Conservation (phyloP, 2,329 filamentous ascomycete genomes). For the Aspergillus quadricinctus region DNA sequence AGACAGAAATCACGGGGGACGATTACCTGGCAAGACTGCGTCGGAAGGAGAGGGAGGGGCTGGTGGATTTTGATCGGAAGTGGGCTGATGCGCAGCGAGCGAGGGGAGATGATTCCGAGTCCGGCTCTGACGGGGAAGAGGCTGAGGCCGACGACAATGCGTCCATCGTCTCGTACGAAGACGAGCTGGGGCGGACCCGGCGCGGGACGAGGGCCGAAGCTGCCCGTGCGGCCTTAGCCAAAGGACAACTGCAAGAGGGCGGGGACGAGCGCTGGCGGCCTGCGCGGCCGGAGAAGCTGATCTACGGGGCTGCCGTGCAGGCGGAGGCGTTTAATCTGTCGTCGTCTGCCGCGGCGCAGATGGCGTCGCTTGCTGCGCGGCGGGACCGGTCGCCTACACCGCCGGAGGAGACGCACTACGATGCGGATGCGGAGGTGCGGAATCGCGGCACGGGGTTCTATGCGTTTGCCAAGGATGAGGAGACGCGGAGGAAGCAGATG, state of each 20-base stretch:
- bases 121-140: conserved; percentile 31
- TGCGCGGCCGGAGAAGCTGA: conserved; percentile 63
- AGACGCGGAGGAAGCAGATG: conserved; percentile 68
- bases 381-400: conserved; percentile 77
- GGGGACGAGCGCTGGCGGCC: conserved; percentile 34
- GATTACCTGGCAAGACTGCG: conserved; percentile 54
- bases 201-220: conserved; percentile 67
- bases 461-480: conserved; percentile 75
- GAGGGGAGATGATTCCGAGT: conserved; percentile 31
- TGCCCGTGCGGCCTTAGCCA: conserved; percentile 57
- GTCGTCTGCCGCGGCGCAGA: conserved; percentile 58
- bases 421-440: conserved; percentile 76
- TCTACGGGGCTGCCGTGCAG: conserved; percentile 84
- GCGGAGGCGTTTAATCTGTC: conserved; percentile 76
- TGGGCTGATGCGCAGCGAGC: conserved; percentile 68
- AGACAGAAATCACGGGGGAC: conserved; percentile 28
- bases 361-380: conserved; percentile 73
- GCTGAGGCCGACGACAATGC: conserved; percentile 45
- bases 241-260: conserved; percentile 18
- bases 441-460: conserved; percentile 90
- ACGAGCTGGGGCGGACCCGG: conserved; percentile 86
- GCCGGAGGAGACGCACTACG: conserved; percentile 77
- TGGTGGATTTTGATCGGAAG: conserved; percentile 94
- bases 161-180: conserved; percentile 77
- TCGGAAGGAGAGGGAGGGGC: conserved; percentile 51